A percentile compares a stretch with the other conserved stretches of the same genome.
These are phyloP conservation scores for Sclerotiophoma versabilis DNA, from an alignment of 2,329 filamentous ascomycete genomes.

Conservation along the genomic window DNA sequence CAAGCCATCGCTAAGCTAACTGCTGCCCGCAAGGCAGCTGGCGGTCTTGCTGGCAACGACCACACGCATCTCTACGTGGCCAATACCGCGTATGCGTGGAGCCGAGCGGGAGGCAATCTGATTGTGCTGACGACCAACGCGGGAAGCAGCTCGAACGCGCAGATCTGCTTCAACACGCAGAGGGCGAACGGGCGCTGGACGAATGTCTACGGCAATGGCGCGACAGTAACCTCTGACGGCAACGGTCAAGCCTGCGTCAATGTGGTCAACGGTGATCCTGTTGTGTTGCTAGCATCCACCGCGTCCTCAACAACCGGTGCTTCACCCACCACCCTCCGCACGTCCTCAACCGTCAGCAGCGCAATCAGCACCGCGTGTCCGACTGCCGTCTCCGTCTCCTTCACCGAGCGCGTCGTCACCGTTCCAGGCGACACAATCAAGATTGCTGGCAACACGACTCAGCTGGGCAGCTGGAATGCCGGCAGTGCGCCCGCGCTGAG, in stretches of 20 bases:
- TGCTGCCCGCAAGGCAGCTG: slow-evolving; percentile 43
- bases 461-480: slow-evolving; percentile 56
- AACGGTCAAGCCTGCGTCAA: slow-evolving; percentile 53
- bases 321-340: slow-evolving; percentile 15
- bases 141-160: slow-evolving; percentile 48
- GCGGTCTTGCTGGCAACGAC: slow-evolving; percentile 55
- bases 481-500: slow-evolving; percentile 50
- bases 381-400: slow-evolving; percentile 48
- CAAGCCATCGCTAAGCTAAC: slow-evolving; percentile 36
- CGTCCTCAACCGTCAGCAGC: slow-evolving; percentile 3
- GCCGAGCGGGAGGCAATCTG: slow-evolving; percentile 53
- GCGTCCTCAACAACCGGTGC: slow-evolving; percentile 12
- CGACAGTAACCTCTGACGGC: slow-evolving; percentile 49
- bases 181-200: slow-evolving; percentile 51
- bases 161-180: slow-evolving; percentile 55
- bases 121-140: slow-evolving; percentile 57
- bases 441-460: slow-evolving; percentile 53
- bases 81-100: slow-evolving; percentile 56
- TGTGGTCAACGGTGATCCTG: slow-evolving; percentile 53
- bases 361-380: slow-evolving; percentile 32
- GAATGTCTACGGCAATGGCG: slow-evolving; percentile 49
- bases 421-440: slow-evolving; percentile 59
- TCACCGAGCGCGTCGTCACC: slow-evolving; percentile 57
- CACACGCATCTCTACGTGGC: slow-evolving; percentile 55
- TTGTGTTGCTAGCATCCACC: slow-evolving; percentile 47